Evolutionary conservation across 345 rosid genomes (phyloP), one percentile per base, ranked within the genome.

Genomic region (Gossypium anomalum): DNA sequence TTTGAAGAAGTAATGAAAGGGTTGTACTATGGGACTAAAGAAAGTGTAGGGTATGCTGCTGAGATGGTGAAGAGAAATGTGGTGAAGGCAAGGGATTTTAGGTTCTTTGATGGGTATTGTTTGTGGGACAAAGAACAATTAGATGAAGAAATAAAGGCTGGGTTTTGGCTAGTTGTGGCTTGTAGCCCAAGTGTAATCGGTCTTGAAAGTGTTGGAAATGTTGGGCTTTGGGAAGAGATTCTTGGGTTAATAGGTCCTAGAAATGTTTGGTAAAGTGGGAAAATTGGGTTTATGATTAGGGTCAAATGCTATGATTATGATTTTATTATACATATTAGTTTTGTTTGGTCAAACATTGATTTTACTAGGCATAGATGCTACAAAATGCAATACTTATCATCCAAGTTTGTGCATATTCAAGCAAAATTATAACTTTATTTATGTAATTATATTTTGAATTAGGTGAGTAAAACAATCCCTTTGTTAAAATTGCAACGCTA

Each of bases 41-140:
- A 90, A 82, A 90, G 89, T 34, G 80, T 90, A 44, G 90, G 97
- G 0, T 91, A 88, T 73, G 98, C 94, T 20, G 96, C 91, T 49
- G 94, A 86, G 67, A 88, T 91, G 86, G 97, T 93, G 66, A 90
- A 89, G 87, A 87, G 90, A 77, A 90, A 89, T 57, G 79, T 78
- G 62, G 81, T 89, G 19, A 90, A 86, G 78, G 80, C 86, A 41
- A 88, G 78, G 51, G 97, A 95, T 82, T 80, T 91, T 57, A 90
- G 94, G 83, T 90, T 95, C 86, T 95, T 95, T 62, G 92, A 88
- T 71, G 99, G 98, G 13, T 88, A 87, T 55, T 89, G 93, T 59
- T 88, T 93, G 74, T 95, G 99, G 99, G 91, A 87, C 44, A 84
- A 78, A 38, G 94, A 87, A 41, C 99, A 90, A 73, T 68, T 95